A percentile compares a stretch with the other conserved stretches of the same genome.
Evolutionary conservation across 805 yeast genomes (phyloP).

Genomic region (Ogataea chonburiensis): DNA sequence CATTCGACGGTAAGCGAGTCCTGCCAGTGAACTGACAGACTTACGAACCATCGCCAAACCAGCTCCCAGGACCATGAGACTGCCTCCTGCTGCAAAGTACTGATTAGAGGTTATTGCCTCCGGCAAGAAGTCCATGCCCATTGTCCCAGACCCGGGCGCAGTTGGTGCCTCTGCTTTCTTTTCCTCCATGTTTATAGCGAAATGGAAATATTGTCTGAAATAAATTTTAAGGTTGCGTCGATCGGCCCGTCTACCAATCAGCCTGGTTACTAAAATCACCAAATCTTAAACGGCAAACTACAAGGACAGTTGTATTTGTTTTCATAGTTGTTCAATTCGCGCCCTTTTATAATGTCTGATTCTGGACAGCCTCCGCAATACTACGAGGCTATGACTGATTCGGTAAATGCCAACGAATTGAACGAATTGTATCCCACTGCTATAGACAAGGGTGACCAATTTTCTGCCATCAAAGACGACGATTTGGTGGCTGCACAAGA

Average conservation of each 20-base stretch:
- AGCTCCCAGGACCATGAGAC: constrained; percentile 93
- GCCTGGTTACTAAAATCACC: constrained; percentile 1
- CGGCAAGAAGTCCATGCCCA: constrained; percentile 18
- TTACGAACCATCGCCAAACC: constrained; percentile 75
- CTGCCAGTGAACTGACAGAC: constrained; percentile 60
- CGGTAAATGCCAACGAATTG: constrained; percentile 2
- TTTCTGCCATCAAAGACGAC: constrained; percentile 8
- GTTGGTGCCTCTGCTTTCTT: not conserved
- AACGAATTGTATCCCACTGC: constrained; percentile 18
- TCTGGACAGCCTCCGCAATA: constrained; percentile 14
- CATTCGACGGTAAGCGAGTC: constrained; percentile 74
- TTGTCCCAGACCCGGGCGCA: not conserved
- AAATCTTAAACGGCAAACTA: constrained; percentile 7
- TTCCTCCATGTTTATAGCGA: not conserved
- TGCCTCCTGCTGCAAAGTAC: constrained; percentile 99
- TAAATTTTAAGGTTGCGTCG: not conserved
- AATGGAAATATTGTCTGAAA: not conserved
- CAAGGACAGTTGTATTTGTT: not conserved
- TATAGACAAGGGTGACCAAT: constrained; percentile 9
- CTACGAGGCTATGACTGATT: constrained; percentile 4
- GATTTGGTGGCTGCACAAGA: constrained; percentile 13
- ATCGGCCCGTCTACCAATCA: constrained; percentile 2
- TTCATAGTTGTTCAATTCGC: not conserved
- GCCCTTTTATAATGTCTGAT: constrained; percentile 8
- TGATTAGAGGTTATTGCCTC: constrained; percentile 62